Conservation (phyloP, 306 rosid genomes). For the Begonia loranthoides region DNA sequence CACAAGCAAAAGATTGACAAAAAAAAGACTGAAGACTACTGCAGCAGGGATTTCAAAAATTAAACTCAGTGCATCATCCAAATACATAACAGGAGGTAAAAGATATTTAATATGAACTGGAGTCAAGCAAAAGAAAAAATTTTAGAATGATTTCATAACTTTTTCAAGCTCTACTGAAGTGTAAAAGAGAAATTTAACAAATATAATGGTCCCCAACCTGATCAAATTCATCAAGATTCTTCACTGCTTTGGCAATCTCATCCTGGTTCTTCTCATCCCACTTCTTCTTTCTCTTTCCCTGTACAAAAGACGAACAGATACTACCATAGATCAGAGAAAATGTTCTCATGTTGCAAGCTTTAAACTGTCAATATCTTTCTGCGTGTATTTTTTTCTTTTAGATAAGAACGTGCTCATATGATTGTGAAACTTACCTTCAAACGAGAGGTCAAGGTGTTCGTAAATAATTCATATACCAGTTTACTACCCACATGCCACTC, state of each 20-base stretch:
- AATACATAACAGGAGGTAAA: too few species aligned
- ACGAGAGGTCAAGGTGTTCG: constrained; percentile 54
- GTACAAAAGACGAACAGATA: constrained; percentile 16
- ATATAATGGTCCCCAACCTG: constrained; percentile 41
- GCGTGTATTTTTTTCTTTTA: too few species aligned
- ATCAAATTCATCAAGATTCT: constrained; percentile 75
- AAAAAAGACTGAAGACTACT: too few species aligned
- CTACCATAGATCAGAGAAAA: not conserved
- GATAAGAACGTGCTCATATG: too few species aligned
- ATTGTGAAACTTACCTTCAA: constrained; percentile 43
- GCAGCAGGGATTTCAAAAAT: too few species aligned
- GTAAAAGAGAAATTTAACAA: constrained; percentile 2
- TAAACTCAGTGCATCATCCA: too few species aligned
- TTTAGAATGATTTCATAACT: too few species aligned
- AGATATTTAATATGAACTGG: too few species aligned
- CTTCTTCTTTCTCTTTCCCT: constrained; percentile 78
- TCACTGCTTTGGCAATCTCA: constrained; percentile 72
- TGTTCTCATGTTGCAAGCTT: not conserved
- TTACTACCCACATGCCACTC: constrained; percentile 94
- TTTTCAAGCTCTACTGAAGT: too few species aligned
- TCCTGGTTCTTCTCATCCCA: constrained; percentile 91
- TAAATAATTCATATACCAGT: constrained; percentile 78
- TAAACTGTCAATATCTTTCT: too few species aligned
- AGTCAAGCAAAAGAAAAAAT: too few species aligned
- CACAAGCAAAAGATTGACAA: too few species aligned